Conservation (phyloP, 257 asterid species). For the Ligustrum vulgare region DNA sequence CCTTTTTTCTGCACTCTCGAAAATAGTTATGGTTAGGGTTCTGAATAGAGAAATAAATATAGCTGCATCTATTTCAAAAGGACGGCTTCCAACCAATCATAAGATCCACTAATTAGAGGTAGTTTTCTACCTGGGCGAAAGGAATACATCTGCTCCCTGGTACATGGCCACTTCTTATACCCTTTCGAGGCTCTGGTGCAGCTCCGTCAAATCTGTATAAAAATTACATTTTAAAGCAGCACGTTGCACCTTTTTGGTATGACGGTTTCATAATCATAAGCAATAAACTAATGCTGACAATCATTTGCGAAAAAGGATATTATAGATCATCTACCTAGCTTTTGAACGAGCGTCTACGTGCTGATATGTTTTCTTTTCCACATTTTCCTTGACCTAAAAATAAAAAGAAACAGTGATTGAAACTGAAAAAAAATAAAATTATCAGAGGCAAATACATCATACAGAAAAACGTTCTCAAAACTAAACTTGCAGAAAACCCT, state of each 20-base stretch:
- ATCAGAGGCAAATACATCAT: conserved; percentile 1
- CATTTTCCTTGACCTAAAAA: conserved; percentile 50
- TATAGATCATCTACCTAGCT: conserved; percentile 40
- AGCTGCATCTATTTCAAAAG: neutral
- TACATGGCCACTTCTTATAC: conserved; percentile 18
- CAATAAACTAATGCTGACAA: neutral
- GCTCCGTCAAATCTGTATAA: conserved; percentile 8
- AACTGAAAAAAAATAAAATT: neutral
- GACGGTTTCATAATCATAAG: neutral
- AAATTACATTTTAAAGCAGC: neutral
- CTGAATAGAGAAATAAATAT: neutral
- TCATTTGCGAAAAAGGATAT: neutral
- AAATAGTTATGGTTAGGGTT: neutral
- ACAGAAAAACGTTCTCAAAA: neutral
- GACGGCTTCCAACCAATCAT: neutral
- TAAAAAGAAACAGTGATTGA: conserved; percentile 1
- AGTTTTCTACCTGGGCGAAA: conserved; percentile 6
- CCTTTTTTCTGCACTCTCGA: too few species aligned
- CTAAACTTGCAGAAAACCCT: conserved; percentile 4
- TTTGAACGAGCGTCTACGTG: conserved; percentile 65
- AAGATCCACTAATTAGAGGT: neutral
- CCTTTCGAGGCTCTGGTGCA: conserved; percentile 20
- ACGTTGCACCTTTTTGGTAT: neutral
- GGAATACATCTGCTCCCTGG: conserved; percentile 18
- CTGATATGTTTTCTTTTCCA: conserved; percentile 57